A percentile compares a stretch with the other conserved stretches of the same genome.
Conservation (phyloP, 768 basidiomycete species). For the Suillus occidentalis region DNA sequence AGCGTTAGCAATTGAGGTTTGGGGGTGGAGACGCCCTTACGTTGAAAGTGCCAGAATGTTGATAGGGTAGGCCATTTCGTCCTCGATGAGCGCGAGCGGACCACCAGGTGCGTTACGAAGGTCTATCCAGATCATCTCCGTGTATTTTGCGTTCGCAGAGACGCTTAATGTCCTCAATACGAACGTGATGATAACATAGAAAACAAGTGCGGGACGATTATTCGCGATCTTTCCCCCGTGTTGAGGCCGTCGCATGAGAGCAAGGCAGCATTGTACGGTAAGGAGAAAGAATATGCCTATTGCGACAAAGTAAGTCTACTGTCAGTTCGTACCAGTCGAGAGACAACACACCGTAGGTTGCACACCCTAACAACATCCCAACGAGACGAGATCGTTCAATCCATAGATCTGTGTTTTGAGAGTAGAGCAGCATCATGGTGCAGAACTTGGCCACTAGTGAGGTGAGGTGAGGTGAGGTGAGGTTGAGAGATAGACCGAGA, state of each 20-base stretch:
- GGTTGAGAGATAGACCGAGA: not conserved
- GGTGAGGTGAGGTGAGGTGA: not conserved
- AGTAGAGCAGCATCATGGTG: not conserved
- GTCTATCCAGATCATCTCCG: not conserved
- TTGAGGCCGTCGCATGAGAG: not conserved
- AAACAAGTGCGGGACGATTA: not conserved
- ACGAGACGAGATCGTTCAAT: conserved; percentile 8
- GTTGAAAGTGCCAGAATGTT: not conserved
- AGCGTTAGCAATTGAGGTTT: not conserved
- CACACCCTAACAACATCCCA: conserved; percentile 9
- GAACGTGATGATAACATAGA: conserved; percentile 8
- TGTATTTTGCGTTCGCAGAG: conserved; percentile 14
- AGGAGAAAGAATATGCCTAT: conserved; percentile 10
- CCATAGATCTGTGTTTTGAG: not conserved
- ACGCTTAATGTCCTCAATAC: conserved; percentile 16
- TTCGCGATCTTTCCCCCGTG: too few species aligned
- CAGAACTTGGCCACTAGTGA: not conserved
- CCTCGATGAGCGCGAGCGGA: not conserved
- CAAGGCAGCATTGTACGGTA: not conserved
- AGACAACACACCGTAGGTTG: conserved; percentile 8
- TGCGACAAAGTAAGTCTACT: not conserved
- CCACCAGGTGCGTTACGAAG: not conserved
- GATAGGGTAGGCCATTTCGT: not conserved
- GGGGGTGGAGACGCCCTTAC: not conserved
- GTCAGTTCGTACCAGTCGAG: not conserved